Evolutionary conservation across 495 filamentous ascomycete genomes (phyloP), one percentile per base, ranked within the genome.

Genomic region (Hypoxylon intermedium): DNA sequence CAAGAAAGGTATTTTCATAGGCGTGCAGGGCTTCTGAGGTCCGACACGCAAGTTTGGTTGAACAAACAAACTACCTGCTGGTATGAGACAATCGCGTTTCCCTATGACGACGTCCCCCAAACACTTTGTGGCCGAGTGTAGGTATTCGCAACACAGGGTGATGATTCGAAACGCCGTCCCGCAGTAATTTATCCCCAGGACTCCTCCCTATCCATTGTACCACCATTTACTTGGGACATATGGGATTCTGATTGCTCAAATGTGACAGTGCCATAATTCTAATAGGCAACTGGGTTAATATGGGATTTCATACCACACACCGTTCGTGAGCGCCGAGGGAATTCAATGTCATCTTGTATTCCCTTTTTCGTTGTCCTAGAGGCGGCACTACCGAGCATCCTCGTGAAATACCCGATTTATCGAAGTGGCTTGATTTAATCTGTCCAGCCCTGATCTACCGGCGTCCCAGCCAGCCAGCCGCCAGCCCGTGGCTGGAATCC

Each of bases 121-220:
- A 38, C 24, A 50, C 9, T 6, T 43, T 20, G 15, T 53, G 43
- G 45, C 19, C 19, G 38, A 41, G 6, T 55, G 6, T 46, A n/a
- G n/a, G n/a, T n/a, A 59, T 60, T 42, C 45, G 61, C 41, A 36
- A 65, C 55, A 42, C 49, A 46, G 30, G 44, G 21, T 31, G 9
- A 21, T 55, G 37, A 59, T 65, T 54, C 54, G 49, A 65, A 65
- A 65, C 61, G 31, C 9, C 15, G 36, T 49, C 44, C 49, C 31
- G 38, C 38, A 30, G 16, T 26, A 19, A 41, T 49, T 46, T 58
- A 12, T 37, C 23, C 3, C 37, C 28, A n/a, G 34, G 48, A 34
- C 26, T 36, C 13, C n/a, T 21, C 9, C n/a, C 0, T 20, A 13
- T 47, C 47, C 30, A 41, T 63, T 53, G 37, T 42, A 21, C 37